Evolutionary conservation across 306 rosid genomes (phyloP).

Genomic region (Prunus mira): DNA sequence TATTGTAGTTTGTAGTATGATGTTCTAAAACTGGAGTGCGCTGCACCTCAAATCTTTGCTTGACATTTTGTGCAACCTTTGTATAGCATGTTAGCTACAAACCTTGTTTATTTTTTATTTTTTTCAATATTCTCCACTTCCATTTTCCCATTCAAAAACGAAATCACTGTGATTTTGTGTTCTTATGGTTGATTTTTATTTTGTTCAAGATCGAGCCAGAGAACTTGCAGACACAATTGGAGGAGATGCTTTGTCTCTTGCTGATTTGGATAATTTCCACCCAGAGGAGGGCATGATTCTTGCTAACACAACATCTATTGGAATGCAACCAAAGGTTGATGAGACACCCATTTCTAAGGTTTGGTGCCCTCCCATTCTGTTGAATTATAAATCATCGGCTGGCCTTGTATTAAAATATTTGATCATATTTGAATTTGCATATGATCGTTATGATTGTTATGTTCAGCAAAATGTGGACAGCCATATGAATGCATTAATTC

Average conservation of each 20-base stretch:
- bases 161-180: neutral
- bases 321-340: slow-evolving; percentile 88
- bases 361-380: slow-evolving; percentile 20
- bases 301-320: slow-evolving; percentile 88
- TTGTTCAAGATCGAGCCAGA: slow-evolving; percentile 70
- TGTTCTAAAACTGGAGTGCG: neutral
- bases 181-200: neutral
- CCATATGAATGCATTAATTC: neutral
- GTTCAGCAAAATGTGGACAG: too few species aligned
- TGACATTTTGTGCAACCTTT: neutral
- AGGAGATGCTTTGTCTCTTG: slow-evolving; percentile 73
- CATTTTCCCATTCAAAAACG: neutral
- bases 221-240: slow-evolving; percentile 78
- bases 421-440: neutral
- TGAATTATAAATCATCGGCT: neutral
- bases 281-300: slow-evolving; percentile 93
- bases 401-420: slow-evolving; percentile 12
- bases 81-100: neutral
- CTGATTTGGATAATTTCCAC: slow-evolving; percentile 64
- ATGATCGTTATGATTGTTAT: neutral
- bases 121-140: neutral
- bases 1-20: neutral
- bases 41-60: neutral
- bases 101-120: neutral
- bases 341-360: slow-evolving; percentile 92